A percentile compares a stretch with the other conserved stretches of the same genome.
Conservation (phyloP, 2,329 filamentous ascomycete genomes). For the Paecilomyces variotii region DNA sequence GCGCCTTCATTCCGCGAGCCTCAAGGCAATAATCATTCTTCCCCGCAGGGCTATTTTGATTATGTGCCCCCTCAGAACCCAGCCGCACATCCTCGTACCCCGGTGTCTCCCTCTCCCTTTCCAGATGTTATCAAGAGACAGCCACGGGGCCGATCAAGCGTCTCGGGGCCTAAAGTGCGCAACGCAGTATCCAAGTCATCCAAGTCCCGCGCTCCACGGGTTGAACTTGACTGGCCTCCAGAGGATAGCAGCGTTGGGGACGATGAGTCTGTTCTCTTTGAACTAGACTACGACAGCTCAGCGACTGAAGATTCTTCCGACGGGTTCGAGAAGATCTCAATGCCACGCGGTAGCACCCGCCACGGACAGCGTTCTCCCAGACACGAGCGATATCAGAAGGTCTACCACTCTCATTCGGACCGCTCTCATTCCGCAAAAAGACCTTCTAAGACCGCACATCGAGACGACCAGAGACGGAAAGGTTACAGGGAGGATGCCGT, state of each 20-base stretch:
- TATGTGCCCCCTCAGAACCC: neutral
- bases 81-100: neutral
- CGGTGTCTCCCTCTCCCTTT: neutral
- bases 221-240: constrained; percentile 8
- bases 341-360: constrained; percentile 11
- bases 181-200: constrained; percentile 3
- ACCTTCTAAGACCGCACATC: constrained; percentile 4
- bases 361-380: constrained; percentile 12
- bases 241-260: constrained; percentile 19
- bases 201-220: constrained; percentile 4
- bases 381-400: constrained; percentile 8
- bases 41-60: neutral
- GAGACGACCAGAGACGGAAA: neutral
- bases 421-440: constrained; percentile 20
- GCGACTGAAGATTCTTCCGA: constrained; percentile 18
- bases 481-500: constrained; percentile 11
- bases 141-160: neutral
- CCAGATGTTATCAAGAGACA: constrained; percentile 1
- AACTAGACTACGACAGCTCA: constrained; percentile 17
- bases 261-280: constrained; percentile 20
- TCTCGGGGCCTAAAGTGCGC: neutral
- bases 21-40: neutral
- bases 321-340: constrained; percentile 12
- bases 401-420: constrained; percentile 17
- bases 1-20: neutral